phyloP scores from a whole-genome alignment of 345 rosid species.

The Populus simonii region DNA sequence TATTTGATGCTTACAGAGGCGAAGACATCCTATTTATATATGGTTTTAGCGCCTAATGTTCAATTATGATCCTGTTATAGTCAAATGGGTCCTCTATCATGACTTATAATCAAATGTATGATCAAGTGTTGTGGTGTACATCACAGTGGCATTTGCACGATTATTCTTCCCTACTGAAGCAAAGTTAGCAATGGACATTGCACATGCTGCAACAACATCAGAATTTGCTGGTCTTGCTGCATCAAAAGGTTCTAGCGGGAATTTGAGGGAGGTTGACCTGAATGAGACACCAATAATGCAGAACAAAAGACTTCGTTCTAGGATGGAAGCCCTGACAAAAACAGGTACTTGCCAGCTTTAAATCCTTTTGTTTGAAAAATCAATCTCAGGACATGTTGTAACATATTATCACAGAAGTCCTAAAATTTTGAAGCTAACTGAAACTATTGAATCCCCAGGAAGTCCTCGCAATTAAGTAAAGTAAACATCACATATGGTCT shows the following conservation, averaged over 20 bases:
- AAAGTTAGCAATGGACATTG: slow-evolving; percentile 86
- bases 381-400: not conserved
- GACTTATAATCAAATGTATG: not conserved
- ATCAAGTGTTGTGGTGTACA: slow-evolving; percentile 7
- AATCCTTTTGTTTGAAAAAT: not conserved
- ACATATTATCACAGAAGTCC: not conserved
- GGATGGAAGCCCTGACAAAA: slow-evolving; percentile 87
- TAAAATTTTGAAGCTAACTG: not conserved
- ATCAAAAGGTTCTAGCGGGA: slow-evolving; percentile 56
- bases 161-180: slow-evolving; percentile 88
- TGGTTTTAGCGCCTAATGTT: not conserved
- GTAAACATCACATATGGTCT: not conserved
- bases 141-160: slow-evolving; percentile 85
- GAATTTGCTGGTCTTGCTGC: slow-evolving; percentile 63
- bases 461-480: not conserved
- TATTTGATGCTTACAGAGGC: not conserved
- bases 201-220: slow-evolving; percentile 61
- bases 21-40: not conserved
- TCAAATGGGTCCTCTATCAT: not conserved
- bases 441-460: not conserved
- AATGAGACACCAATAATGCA: slow-evolving; percentile 80
- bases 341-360: slow-evolving; percentile 50
- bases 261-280: slow-evolving; percentile 73
- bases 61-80: not conserved
- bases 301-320: slow-evolving; percentile 58